Percentiles rank a stretch among this genome's conserved stretches.
Evolutionary conservation across 257 asterid species (phyloP).

Genomic region (Solanum lycopersicoides): DNA sequence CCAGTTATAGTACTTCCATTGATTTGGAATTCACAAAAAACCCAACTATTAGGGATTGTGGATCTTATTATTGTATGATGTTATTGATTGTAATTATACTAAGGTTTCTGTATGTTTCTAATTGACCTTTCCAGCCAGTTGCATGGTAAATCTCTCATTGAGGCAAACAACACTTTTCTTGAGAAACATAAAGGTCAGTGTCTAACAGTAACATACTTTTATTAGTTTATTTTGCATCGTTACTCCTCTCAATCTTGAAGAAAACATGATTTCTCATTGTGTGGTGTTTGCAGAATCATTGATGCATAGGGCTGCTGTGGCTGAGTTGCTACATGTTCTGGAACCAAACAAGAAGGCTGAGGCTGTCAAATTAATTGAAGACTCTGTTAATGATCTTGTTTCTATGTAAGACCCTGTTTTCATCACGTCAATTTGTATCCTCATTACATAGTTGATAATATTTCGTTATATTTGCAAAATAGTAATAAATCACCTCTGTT

Average conservation of each 20-base stretch:
- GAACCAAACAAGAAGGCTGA: slow-evolving; percentile 77
- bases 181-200: slow-evolving; percentile 63
- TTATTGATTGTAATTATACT: neutral
- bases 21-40: neutral
- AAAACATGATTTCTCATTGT: neutral
- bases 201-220: neutral
- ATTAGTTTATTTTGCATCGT: neutral
- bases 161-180: slow-evolving; percentile 65
- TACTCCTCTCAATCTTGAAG: neutral
- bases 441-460: neutral
- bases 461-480: neutral
- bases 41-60: neutral
- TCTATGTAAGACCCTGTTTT: slow-evolving; percentile 40
- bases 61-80: neutral
- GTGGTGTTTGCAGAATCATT: slow-evolving; percentile 51
- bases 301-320: slow-evolving; percentile 82
- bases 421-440: neutral
- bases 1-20: neutral
- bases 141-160: slow-evolving; percentile 62
- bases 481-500: neutral
- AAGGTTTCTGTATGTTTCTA: neutral
- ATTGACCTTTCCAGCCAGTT: slow-evolving; percentile 48
- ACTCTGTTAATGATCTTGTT: slow-evolving; percentile 36
- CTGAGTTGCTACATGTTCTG: slow-evolving; percentile 72
- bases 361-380: slow-evolving; percentile 69